Evolutionary conservation across 306 rosid species (phyloP).

Genomic region (Sechiopsis laciniata): DNA sequence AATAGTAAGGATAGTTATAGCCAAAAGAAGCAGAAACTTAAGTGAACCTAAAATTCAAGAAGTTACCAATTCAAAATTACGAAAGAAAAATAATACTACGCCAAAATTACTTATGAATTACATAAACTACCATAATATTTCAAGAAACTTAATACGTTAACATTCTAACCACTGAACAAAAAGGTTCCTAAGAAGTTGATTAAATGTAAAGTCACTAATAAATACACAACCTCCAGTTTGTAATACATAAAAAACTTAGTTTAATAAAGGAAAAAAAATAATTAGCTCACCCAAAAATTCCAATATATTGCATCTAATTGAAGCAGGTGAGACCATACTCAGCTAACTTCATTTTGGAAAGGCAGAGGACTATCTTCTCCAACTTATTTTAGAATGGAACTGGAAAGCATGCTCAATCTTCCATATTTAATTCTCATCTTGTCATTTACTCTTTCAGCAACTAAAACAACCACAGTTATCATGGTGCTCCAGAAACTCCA

Average conservation of each 20-base stretch:
- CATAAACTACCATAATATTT: not conserved
- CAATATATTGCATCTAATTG: conserved; percentile 14
- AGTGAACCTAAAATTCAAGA: no score
- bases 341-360: conserved; percentile 8
- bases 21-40: no score
- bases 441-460: not conserved
- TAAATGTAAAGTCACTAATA: conserved; percentile 13
- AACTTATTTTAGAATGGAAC: conserved; percentile 7
- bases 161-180: conserved; percentile 10
- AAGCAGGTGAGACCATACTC: conserved; percentile 9
- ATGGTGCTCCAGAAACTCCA: conserved; percentile 66
- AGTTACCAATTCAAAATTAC: no score
- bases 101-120: conserved; percentile 9
- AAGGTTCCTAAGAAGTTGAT: not conserved
- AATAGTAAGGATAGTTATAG: not conserved
- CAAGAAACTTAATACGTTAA: not conserved
- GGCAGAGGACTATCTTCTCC: not conserved
- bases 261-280: not conserved
- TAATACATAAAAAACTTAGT: not conserved
- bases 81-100: not conserved
- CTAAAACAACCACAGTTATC: conserved; percentile 26
- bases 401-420: conserved; percentile 13
- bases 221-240: conserved; percentile 1
- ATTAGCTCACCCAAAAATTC: conserved; percentile 16
- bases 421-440: not conserved